Base-by-base conservation (phyloP, 306 rosid species). In the Arachis hypogaea region DNA sequence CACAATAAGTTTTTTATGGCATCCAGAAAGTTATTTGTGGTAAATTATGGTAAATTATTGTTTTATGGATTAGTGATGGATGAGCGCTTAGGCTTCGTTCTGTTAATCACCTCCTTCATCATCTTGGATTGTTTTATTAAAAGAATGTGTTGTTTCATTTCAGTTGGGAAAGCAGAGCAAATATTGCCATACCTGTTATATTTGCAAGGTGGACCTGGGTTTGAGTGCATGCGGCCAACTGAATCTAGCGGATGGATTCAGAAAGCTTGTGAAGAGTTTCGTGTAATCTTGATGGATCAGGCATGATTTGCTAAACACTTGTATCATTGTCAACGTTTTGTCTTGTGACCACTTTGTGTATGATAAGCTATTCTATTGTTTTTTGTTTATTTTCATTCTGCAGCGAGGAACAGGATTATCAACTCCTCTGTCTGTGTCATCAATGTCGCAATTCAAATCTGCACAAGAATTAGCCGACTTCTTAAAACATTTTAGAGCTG, bases 401-500 rank as follows among this genome's bases (percentile, higher is more conserved):
- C 91, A 94, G 98, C 91, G 98, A 59, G 97, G 98, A 83, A 89
- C 98, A 69, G 98, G 97, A 72, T 89, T 91, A 83, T 94, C 98
- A 6, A 94, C 95, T 82, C 86, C 98, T 78, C 80, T 91, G 90
- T 82, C 90, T 5, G 81, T 85, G 79, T 94, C 98, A 38, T 91
- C 98, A 33, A 88, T 91, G 97, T 78, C 47, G 14, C 98, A 94
- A 79, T 87, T 91, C 68, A 84, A 80, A 83, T 86, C 86, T 57
- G 89, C 88, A n/a, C 84, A 81, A 70, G 81, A 84, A 59, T 71
- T 91, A 72, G 95, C 70, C 47, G 83, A 85, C 70, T 89, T 88
- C 82, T 67, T 94, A 51, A 88, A 84, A 69, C 78, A 94, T 80
- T 91, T 94, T 68, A 94, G 97, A 84, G 98, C 98, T 57, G 94